phyloP scores from a whole-genome alignment of 371 early-diverging fungal genomes.

The Syncephalastrum monosporum region DNA sequence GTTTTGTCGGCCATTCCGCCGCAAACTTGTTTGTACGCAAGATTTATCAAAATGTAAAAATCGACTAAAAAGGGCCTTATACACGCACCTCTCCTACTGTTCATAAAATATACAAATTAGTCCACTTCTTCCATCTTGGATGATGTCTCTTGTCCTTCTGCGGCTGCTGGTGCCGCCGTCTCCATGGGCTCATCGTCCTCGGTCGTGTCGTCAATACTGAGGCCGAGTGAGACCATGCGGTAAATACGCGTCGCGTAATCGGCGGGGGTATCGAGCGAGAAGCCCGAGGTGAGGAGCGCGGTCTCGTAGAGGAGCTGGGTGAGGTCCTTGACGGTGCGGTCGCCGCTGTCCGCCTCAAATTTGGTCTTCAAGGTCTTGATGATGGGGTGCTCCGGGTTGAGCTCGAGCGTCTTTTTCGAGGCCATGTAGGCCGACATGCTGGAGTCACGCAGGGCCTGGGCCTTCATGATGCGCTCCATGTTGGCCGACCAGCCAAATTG shows the following conservation, averaged over 20 bases:
- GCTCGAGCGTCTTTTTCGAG: slow-evolving; percentile 96
- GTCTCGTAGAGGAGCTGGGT: slow-evolving; percentile 93
- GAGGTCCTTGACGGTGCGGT: slow-evolving; percentile 96
- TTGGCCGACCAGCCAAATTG: slow-evolving; percentile 99
- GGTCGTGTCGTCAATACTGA: slow-evolving; percentile 69
- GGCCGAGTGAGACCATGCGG: slow-evolving; percentile 97
- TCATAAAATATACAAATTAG: slow-evolving; percentile 36
- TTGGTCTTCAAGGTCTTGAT: slow-evolving; percentile 89
- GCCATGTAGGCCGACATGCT: slow-evolving; percentile 97
- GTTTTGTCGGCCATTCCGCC: slow-evolving; percentile 63
- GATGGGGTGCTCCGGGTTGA: slow-evolving; percentile 95
- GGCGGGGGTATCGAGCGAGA: slow-evolving; percentile 93
- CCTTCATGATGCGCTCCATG: slow-evolving; percentile 99
- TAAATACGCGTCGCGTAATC: slow-evolving; percentile 93
- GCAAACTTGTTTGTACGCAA: slow-evolving; percentile 66
- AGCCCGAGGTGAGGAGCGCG: slow-evolving; percentile 94
- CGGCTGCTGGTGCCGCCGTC: slow-evolving; percentile 38
- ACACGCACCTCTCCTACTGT: too few relatives aligned
- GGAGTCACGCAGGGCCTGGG: slow-evolving; percentile 96
- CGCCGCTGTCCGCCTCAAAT: slow-evolving; percentile 87
- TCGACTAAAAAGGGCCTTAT: slow-evolving; percentile 44
- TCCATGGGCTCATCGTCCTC: slow-evolving; percentile 55
- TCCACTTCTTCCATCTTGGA: slow-evolving; percentile 98
- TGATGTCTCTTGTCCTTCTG: slow-evolving; percentile 53
- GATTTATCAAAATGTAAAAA: slow-evolving; percentile 76